Evolutionary conservation across 371 early-diverging fungal species (phyloP).

Genomic region (Nematocida ausubeli): DNA sequence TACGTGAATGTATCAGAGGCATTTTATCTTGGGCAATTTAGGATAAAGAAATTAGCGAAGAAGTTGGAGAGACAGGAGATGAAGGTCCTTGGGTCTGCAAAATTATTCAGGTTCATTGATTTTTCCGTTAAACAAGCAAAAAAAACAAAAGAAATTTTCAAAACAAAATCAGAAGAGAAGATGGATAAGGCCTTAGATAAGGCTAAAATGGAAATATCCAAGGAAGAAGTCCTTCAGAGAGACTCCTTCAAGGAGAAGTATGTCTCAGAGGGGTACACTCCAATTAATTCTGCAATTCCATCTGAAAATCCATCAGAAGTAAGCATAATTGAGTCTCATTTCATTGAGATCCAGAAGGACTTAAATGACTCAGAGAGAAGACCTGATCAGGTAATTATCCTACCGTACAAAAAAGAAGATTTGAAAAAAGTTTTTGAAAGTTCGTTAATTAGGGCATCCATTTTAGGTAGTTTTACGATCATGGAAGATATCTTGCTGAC

Average conservation of each 20-base stretch:
- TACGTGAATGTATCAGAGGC: constrained; percentile 24
- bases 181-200: not conserved
- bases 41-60: constrained; percentile 56
- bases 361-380: not conserved
- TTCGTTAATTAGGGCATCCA: constrained; percentile 12
- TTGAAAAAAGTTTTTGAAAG: not conserved
- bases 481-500: constrained; percentile 47
- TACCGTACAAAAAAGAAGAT: constrained; percentile 15
- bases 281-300: not conserved
- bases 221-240: not conserved
- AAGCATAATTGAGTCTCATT: constrained; percentile 49
- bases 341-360: constrained; percentile 29
- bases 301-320: constrained; percentile 22
- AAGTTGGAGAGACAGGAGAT: constrained; percentile 54
- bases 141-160: constrained; percentile 38
- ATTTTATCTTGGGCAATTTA: constrained; percentile 43
- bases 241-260: constrained; percentile 38
- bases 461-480: constrained; percentile 27
- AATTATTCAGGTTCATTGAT: constrained; percentile 56
- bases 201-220: too few species aligned
- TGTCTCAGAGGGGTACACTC: constrained; percentile 34
- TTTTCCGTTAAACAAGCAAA: constrained; percentile 46
- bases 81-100: constrained; percentile 46
- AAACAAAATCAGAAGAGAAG: not conserved
- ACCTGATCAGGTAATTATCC: not conserved